These are phyloP conservation scores for Picea glauca DNA, from an alignment of 75 land plant species.

Conservation along the genomic window DNA sequence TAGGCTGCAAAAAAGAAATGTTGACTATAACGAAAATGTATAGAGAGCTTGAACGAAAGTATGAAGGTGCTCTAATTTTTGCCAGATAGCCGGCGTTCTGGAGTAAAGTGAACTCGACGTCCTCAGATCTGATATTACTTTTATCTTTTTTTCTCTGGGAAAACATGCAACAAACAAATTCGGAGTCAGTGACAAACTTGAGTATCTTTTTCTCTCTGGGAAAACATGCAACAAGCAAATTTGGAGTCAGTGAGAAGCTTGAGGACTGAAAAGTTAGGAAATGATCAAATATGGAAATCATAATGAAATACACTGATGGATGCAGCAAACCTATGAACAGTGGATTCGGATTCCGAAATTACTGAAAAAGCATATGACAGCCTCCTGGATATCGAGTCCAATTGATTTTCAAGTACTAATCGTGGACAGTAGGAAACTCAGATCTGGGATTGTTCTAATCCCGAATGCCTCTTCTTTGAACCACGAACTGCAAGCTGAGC, in stretches of 20 bases:
- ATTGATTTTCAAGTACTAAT: constrained; percentile 47
- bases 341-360: constrained; percentile 66
- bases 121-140: constrained; percentile 33
- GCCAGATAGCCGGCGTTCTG: constrained; percentile 64
- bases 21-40: no score
- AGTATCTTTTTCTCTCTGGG: constrained; percentile 11
- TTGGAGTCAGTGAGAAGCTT: not conserved
- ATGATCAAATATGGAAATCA: not conserved
- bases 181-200: not conserved
- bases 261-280: not conserved
- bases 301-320: no score
- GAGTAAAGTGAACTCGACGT: constrained; percentile 55
- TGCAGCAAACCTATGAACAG: constrained; percentile 47
- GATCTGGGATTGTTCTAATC: constrained; percentile 48
- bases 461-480: constrained; percentile 29
- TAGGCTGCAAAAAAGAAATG: no score
- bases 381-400: constrained; percentile 64
- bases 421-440: constrained; percentile 49
- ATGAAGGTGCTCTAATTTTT: no score
- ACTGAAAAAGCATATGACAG: constrained; percentile 61
- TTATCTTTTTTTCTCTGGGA: constrained; percentile 9
- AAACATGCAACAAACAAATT: not conserved
- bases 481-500: constrained; percentile 42
- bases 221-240: not conserved
- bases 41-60: no score